These are phyloP conservation scores for Ceratocystis variospora DNA, from an alignment of 2,329 filamentous ascomycete genomes.

Conservation along the genomic window DNA sequence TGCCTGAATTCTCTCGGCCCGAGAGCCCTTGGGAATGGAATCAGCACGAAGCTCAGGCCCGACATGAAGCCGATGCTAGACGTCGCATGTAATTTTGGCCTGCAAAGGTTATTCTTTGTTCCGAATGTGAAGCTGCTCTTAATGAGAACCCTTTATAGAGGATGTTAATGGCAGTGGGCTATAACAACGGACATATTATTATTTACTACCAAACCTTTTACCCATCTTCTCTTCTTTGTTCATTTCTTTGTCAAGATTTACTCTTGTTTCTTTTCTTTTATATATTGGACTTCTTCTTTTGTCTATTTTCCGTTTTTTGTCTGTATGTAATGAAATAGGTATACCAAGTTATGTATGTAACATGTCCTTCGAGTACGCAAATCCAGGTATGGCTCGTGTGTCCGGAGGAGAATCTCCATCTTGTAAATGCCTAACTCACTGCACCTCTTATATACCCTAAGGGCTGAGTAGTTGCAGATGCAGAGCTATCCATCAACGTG, in stretches of 20 bases:
- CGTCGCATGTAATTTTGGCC: not conserved
- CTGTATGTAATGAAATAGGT: conserved; percentile 1
- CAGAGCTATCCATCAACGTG: too few species aligned
- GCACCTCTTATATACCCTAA: too few species aligned
- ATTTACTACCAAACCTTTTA: not conserved
- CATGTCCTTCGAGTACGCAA: not conserved
- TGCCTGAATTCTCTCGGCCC: not conserved
- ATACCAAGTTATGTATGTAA: not conserved
- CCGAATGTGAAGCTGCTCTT: not conserved
- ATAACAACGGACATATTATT: not conserved
- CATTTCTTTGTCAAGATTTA: conserved; percentile 6
- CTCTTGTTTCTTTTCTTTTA: conserved; percentile 5
- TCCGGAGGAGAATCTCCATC: too few species aligned
- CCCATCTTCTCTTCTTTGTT: conserved; percentile 11
- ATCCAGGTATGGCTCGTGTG: too few species aligned
- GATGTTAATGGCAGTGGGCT: not conserved
- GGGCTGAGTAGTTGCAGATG: too few species aligned
- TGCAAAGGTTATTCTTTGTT: too few species aligned
- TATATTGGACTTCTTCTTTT: conserved; percentile 6
- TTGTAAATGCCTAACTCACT: too few species aligned
- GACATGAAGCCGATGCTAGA: not conserved
- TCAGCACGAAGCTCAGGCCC: not conserved
- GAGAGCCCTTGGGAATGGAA: conserved; percentile 16
- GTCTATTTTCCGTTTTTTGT: not conserved
- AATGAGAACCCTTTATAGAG: not conserved